Evolutionary conservation across 306 rosid genomes (phyloP).

Genomic region (Gynostemma pentaphyllum): DNA sequence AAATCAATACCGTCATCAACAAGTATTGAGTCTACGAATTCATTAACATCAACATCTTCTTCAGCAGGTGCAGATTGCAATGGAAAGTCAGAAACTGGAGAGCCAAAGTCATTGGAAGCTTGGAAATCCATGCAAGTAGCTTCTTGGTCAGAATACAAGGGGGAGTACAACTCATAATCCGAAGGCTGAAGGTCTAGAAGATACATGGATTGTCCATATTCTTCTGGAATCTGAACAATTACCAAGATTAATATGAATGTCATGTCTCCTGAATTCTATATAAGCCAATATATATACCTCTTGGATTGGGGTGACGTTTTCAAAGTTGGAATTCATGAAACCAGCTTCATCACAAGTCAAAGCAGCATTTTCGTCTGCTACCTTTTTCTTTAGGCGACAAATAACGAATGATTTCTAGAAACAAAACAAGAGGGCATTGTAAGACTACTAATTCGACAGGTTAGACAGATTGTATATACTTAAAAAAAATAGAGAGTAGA

Average conservation of each 20-base stretch:
- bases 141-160: neutral
- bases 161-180: neutral
- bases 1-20: neutral
- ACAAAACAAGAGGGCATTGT: conserved; percentile 12
- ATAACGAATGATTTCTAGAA: conserved; percentile 42
- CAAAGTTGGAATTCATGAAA: conserved; percentile 8
- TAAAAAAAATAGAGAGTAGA: no score
- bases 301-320: neutral
- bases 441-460: neutral
- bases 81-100: no score
- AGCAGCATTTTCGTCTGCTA: conserved; percentile 7
- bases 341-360: conserved; percentile 11
- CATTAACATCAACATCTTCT: neutral
- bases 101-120: no score
- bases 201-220: neutral
- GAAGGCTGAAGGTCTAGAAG: neutral
- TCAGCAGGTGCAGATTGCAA: neutral
- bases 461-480: neutral
- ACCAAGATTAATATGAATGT: neutral
- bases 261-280: neutral
- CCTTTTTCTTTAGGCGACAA: conserved; percentile 24
- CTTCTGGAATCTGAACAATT: neutral
- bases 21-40: conserved; percentile 8
- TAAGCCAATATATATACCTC: conserved; percentile 13
- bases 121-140: no score